Evolutionary conservation across 192 early-diverging fungal genomes (phyloP).

Genomic region (Entophlyctis helioformis): DNA sequence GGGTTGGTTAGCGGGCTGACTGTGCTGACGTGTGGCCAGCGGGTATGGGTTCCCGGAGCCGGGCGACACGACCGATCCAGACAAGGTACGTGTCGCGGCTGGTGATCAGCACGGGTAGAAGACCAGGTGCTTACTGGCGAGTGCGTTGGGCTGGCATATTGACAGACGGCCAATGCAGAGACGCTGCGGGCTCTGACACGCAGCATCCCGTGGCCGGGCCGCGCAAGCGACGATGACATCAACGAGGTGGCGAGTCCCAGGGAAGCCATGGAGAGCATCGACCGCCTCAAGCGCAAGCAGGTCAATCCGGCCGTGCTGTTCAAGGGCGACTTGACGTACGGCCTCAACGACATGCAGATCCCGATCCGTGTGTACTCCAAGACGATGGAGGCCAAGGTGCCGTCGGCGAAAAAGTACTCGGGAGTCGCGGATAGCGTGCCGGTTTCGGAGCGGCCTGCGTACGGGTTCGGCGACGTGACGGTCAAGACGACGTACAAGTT

Average conservation of each 20-base stretch:
- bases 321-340: constrained; percentile 37
- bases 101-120: neutral
- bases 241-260: constrained; percentile 34
- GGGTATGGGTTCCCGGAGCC: constrained; percentile 24
- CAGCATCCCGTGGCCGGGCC: constrained; percentile 7
- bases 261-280: constrained; percentile 35
- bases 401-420: constrained; percentile 55
- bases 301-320: constrained; percentile 43
- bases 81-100: constrained; percentile 8
- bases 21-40: constrained; percentile 8
- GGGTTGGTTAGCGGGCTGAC: neutral
- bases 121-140: constrained; percentile 1
- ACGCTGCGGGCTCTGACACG: constrained; percentile 33
- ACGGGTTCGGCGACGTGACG: constrained; percentile 12
- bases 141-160: neutral
- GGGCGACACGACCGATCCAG: constrained; percentile 4
- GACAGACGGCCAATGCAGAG: constrained; percentile 33
- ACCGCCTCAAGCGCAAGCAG: constrained; percentile 33
- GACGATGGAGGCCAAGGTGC: constrained; percentile 39
- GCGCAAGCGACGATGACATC: constrained; percentile 13
- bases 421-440: constrained; percentile 27
- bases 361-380: constrained; percentile 44
- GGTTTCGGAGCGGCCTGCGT: constrained; percentile 6
- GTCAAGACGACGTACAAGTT: constrained; percentile 28
- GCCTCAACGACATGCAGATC: constrained; percentile 36